Evolutionary conservation across 345 rosid genomes (phyloP).

Genomic region (Brassica juncea): DNA sequence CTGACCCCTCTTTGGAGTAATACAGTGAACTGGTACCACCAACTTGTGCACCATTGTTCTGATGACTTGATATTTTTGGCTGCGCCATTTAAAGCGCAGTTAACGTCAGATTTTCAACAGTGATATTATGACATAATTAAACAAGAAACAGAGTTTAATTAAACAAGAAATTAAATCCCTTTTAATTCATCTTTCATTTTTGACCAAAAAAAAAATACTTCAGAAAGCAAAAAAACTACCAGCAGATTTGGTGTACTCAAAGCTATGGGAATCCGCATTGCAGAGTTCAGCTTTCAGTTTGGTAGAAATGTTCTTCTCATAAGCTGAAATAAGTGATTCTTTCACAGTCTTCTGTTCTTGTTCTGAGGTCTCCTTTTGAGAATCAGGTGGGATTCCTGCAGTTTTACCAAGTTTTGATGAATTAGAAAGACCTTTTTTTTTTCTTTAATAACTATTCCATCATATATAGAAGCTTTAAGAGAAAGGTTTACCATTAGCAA

Average conservation of each 20-base stretch:
- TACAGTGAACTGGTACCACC: slow-evolving; percentile 97
- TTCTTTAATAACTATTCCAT: not conserved
- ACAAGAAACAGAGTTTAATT: not conserved
- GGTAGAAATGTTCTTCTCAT: slow-evolving; percentile 75
- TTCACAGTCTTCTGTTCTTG: slow-evolving; percentile 70
- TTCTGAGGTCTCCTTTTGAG: slow-evolving; percentile 64
- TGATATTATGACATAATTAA: no score
- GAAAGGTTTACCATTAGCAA: slow-evolving; percentile 77
- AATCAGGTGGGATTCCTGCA: slow-evolving; percentile 77
- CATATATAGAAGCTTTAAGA: slow-evolving; percentile 24
- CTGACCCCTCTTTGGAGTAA: slow-evolving; percentile 84
- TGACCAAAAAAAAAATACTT: not conserved
- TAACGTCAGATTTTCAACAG: not conserved
- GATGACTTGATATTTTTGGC: slow-evolving; percentile 54
- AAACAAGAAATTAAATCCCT: no score
- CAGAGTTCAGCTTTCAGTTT: slow-evolving; percentile 77
- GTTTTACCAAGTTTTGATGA: slow-evolving; percentile 7
- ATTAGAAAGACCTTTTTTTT: not conserved
- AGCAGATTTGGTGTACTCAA: slow-evolving; percentile 51
- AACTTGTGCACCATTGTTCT: slow-evolving; percentile 92
- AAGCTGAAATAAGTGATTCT: slow-evolving; percentile 74
- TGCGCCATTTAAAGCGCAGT: slow-evolving; percentile 29
- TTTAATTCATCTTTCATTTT: no score
- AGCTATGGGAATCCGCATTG: slow-evolving; percentile 50
- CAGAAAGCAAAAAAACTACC: slow-evolving; percentile 43